A percentile compares a stretch with the other conserved stretches of the same genome.
Evolutionary conservation across 2,329 filamentous ascomycete genomes (phyloP).

Genomic region (Xylaria hypoxylon): DNA sequence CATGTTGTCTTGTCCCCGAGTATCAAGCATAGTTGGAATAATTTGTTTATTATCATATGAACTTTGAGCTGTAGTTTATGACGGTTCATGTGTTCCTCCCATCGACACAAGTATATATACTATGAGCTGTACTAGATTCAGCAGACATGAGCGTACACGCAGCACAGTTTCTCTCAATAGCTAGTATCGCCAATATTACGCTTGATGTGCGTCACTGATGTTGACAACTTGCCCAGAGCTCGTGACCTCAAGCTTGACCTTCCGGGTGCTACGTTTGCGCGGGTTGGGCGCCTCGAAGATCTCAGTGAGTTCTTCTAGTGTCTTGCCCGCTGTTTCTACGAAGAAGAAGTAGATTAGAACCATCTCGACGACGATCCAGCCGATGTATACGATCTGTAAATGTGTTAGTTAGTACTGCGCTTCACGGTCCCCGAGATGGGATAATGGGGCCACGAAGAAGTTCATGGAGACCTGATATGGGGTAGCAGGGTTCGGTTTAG

Average conservation of each 20-base stretch:
- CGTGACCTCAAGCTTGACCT: conserved; percentile 64
- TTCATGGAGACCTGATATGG: neutral
- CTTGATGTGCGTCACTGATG: conserved; percentile 36
- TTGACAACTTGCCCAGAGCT: conserved; percentile 40
- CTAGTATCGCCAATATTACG: conserved; percentile 6
- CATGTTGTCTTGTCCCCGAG: neutral
- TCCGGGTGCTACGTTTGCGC: conserved; percentile 56
- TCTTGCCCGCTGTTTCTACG: conserved; percentile 50
- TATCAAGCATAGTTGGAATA: neutral
- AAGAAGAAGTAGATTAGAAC: conserved; percentile 50
- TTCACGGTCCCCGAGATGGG: neutral
- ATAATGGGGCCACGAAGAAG: no score
- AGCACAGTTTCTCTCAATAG: neutral
- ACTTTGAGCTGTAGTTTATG: neutral
- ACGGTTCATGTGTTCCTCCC: no score
- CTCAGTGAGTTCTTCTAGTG: conserved; percentile 47
- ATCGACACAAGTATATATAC: neutral
- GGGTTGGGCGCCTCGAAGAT: conserved; percentile 49
- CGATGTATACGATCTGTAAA: conserved; percentile 46
- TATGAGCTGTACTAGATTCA: neutral
- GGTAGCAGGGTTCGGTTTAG: neutral
- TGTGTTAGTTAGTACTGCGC: conserved; percentile 15
- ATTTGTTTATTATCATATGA: neutral
- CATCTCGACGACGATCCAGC: conserved; percentile 48
- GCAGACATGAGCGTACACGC: neutral